A percentile compares a stretch with the other conserved stretches of the same genome.
Evolutionary conservation across 2,329 filamentous ascomycete genomes (phyloP).

Genomic region (Huntiella savannae): DNA sequence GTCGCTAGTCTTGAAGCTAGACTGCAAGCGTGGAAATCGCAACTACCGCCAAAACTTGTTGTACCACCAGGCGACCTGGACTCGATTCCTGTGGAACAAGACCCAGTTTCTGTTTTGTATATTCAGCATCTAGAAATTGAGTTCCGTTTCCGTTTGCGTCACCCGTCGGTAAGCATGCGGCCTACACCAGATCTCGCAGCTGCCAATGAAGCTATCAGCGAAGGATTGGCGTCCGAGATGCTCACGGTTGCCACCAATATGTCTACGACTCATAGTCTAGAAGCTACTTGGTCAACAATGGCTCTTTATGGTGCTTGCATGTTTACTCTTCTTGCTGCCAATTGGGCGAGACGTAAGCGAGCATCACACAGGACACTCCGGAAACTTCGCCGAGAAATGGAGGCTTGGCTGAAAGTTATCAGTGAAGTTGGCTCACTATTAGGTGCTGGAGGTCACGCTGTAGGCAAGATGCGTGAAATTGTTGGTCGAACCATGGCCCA

Average conservation of each 20-base stretch:
- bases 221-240: constrained; percentile 45
- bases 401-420: constrained; percentile 48
- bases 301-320: constrained; percentile 55
- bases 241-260: constrained; percentile 40
- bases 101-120: constrained; percentile 28
- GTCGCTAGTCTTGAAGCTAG: constrained; percentile 48
- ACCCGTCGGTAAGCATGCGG: constrained; percentile 40
- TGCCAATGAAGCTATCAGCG: constrained; percentile 45
- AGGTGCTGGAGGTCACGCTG: constrained; percentile 28
- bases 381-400: constrained; percentile 47
- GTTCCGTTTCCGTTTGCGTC: constrained; percentile 38
- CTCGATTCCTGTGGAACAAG: constrained; percentile 18
- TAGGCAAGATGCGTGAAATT: constrained; percentile 26
- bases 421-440: constrained; percentile 37
- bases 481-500: constrained; percentile 31
- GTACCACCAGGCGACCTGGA: constrained; percentile 19
- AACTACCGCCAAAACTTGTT: constrained; percentile 39
- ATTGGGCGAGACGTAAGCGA: constrained; percentile 45
- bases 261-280: constrained; percentile 45
- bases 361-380: constrained; percentile 39
- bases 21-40: constrained; percentile 41
- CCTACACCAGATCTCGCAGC: constrained; percentile 35
- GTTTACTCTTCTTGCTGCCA: constrained; percentile 51
- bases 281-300: constrained; percentile 61
- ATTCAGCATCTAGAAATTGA: constrained; percentile 35